A percentile compares a stretch with the other conserved stretches of the same genome.
Conservation (phyloP, 1,284 basidiomycete species). For the Cutaneotrichosporon cyanovorans region DNA sequence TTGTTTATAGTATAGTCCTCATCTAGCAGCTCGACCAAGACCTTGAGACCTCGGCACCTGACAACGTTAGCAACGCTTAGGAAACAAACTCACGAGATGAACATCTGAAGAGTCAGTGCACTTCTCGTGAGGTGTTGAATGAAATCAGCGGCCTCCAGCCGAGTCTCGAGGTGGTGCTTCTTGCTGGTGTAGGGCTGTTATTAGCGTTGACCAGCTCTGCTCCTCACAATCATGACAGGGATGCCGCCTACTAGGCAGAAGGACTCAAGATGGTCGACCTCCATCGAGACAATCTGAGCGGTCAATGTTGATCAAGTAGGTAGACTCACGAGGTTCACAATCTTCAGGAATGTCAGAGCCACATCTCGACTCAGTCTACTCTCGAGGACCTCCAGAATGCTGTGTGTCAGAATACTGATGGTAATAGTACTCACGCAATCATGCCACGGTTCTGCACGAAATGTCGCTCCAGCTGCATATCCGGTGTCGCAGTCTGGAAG, state of each 20-base stretch:
- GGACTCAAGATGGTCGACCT: constrained; percentile 82
- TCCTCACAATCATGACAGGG: constrained; percentile 76
- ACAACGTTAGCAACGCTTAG: background rate
- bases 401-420: constrained; percentile 10
- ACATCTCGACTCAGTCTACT: constrained; percentile 71
- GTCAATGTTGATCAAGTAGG: background rate
- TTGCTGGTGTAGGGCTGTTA: constrained; percentile 75
- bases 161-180: constrained; percentile 84
- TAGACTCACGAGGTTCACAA: constrained; percentile 71
- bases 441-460: constrained; percentile 88
- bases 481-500: constrained; percentile 61
- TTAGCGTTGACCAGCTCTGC: background rate
- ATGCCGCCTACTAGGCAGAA: constrained; percentile 92
- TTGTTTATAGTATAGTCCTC: constrained; percentile 86
- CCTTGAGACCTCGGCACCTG: constrained; percentile 86
- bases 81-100: constrained; percentile 74
- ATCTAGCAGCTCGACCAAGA: constrained; percentile 89
- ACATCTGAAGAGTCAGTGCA: constrained; percentile 90
- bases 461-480: constrained; percentile 73
- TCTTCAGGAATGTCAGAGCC: constrained; percentile 71
- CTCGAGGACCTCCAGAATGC: constrained; percentile 82
- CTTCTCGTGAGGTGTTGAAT: constrained; percentile 86
- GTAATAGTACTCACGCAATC: constrained; percentile 53
- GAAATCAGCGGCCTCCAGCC: constrained; percentile 90
- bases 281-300: constrained; percentile 74